Base-by-base conservation (phyloP, 345 rosid genomes). In the Cardamine chenopodiifolia region DNA sequence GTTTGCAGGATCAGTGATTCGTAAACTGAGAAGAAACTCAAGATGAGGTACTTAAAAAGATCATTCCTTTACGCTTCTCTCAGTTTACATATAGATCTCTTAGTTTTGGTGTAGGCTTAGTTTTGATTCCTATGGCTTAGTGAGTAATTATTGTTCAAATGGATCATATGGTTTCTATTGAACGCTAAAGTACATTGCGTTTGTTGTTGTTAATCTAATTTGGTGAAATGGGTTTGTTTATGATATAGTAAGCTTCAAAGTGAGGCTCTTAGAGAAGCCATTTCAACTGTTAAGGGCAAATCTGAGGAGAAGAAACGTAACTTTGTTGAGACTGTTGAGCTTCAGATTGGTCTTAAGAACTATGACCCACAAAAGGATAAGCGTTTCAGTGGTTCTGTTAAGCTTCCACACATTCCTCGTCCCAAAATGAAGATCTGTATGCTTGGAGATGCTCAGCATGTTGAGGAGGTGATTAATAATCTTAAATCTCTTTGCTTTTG, bases 371-470 rank as follows among this genome's bases (percentile, higher is more conserved):
- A 90, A 60, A 90, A 90, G 74, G 97, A 90, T 78, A 90, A 89
- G 81, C 88, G 95, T 81, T 89, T 91, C 84, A 91, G 91, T 62
- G 97, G 95, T 0, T 87, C 93, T 8, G 97, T 90, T 2, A 90
- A 87, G 84, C 65, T 90, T 47, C 94, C 94, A 0, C 93, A 87
- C 64, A 89, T 91, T 34, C 97, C 97, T 26, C 88, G 97, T 8
- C 91, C 95, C 1, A 86, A 89, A 68, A 89, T 89, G 97, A 89
- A 87, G 80, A 82, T 90, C 5, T 90, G 97, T 82, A 91, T 91
- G 95, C 91, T 91, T 56, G 97, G 97, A 68, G 97, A 91, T 78
- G 96, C 97, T 5, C 97, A 85, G 77, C 93, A 89, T 18, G 91
- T 89, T 6, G 97, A 91, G 60, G 92, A 91, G 97, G 97, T 68